Evolutionary conservation across 768 basidiomycete species (phyloP).

Genomic region (Coprinellus micaceus): DNA sequence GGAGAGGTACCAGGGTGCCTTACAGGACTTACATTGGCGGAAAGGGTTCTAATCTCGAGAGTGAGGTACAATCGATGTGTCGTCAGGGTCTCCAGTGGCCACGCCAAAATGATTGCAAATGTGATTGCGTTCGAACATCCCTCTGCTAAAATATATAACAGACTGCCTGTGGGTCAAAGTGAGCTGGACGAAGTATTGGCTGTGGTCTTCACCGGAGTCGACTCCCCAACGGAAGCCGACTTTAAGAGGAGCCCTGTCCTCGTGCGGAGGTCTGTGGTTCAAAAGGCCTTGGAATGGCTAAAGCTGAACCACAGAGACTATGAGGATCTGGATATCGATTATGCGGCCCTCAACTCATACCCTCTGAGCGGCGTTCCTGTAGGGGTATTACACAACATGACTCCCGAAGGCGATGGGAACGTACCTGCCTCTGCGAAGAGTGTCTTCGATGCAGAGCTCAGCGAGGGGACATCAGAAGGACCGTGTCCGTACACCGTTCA

Average conservation of each 20-base stretch:
- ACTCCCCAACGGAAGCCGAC: neutral
- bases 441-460: conserved; percentile 23
- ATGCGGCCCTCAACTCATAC: conserved; percentile 23
- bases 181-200: conserved; percentile 23
- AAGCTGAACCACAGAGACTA: conserved; percentile 34
- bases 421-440: conserved; percentile 21
- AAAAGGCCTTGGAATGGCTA: conserved; percentile 30
- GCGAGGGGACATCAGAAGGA: conserved; percentile 27
- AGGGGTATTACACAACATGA: conserved; percentile 14
- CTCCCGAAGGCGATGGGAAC: conserved; percentile 10
- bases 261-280: conserved; percentile 23
- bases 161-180: conserved; percentile 19
- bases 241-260: conserved; percentile 1
- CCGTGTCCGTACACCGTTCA: conserved; percentile 36
- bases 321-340: conserved; percentile 26
- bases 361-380: conserved; percentile 21
- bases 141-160: conserved; percentile 20
- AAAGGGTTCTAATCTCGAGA: conserved; percentile 23
- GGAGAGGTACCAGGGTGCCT: conserved; percentile 29
- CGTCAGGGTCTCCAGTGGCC: conserved; percentile 24
- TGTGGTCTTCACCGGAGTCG: conserved; percentile 2
- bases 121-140: conserved; percentile 27
- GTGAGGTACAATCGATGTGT: conserved; percentile 26
- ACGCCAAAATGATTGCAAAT: conserved; percentile 26
- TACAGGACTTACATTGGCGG: conserved; percentile 20